These are phyloP conservation scores for Sarcocystis neurona DNA, from an alignment of 169 alveolate genomes.

Conservation along the genomic window DNA sequence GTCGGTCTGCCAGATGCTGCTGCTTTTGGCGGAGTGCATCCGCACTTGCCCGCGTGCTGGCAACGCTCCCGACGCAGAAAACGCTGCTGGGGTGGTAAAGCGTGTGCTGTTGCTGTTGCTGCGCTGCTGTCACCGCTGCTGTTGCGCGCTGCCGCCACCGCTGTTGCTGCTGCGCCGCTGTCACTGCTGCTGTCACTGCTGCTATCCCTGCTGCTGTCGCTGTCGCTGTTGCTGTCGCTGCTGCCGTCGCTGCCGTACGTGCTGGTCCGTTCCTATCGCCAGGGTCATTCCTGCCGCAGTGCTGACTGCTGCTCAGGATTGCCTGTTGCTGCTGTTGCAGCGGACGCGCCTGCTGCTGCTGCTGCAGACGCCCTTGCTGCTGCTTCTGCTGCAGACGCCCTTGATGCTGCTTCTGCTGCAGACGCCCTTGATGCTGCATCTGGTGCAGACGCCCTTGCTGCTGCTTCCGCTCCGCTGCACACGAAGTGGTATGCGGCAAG, in stretches of 20 bases:
- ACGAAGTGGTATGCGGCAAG: too few species aligned
- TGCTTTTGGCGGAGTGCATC: not conserved
- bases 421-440: not conserved
- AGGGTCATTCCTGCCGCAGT: too few species aligned
- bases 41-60: conserved; percentile 10
- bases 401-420: not conserved
- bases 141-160: not conserved
- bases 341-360: not conserved
- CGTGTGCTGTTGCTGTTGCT: too few species aligned
- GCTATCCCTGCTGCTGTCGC: not conserved
- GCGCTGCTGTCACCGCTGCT: too few species aligned
- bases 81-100: not conserved
- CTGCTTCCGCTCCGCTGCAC: too few species aligned
- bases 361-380: not conserved
- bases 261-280: too few species aligned
- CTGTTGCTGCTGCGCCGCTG: conserved; percentile 1
- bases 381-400: conserved; percentile 2
- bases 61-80: not conserved
- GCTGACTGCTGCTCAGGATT: too few species aligned
- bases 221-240: conserved; percentile 5
- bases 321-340: not conserved
- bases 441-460: not conserved
- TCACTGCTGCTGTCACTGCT: not conserved
- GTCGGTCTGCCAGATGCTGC: not conserved
- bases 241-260: conserved; percentile 1